Conservation (phyloP, 768 basidiomycete genomes). For the Rhodotorula kratochvilovae region DNA sequence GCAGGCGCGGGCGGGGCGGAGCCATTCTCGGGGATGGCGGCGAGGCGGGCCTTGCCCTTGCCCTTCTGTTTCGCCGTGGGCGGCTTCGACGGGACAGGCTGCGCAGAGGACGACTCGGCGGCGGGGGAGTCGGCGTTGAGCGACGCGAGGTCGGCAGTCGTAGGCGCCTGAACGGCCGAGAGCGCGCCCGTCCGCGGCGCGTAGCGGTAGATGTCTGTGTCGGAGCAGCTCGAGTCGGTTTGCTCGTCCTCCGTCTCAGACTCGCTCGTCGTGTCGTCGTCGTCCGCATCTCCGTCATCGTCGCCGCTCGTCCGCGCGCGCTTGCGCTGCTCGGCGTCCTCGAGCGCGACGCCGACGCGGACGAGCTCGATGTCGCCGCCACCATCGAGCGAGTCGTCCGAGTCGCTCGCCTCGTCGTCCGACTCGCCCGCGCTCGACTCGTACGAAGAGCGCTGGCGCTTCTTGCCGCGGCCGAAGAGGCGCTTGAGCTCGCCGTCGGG, state of each 20-base stretch:
- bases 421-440: slow-evolving; percentile 35
- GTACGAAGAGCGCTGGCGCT: neutral
- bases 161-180: slow-evolving; percentile 33
- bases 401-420: slow-evolving; percentile 24
- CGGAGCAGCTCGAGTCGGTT: slow-evolving; percentile 37
- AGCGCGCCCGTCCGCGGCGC: slow-evolving; percentile 34
- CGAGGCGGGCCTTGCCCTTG: neutral
- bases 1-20: neutral
- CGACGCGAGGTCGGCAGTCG: slow-evolving; percentile 31
- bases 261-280: neutral
- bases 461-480: slow-evolving; percentile 13
- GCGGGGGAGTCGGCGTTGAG: slow-evolving; percentile 9
- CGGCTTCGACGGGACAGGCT: neutral
- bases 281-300: neutral
- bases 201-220: slow-evolving; percentile 35
- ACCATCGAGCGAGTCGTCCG: slow-evolving; percentile 12
- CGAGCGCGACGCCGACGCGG: slow-evolving; percentile 40
- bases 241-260: slow-evolving; percentile 24
- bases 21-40: slow-evolving; percentile 1
- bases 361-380: slow-evolving; percentile 39
- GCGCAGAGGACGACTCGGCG: neutral
- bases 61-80: slow-evolving; percentile 1
- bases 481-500: slow-evolving; percentile 21
- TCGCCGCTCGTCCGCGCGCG: neutral
- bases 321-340: neutral